Conservation (phyloP, 73 alveolate genomes). For the Paramecium tetraurelia region DNA sequence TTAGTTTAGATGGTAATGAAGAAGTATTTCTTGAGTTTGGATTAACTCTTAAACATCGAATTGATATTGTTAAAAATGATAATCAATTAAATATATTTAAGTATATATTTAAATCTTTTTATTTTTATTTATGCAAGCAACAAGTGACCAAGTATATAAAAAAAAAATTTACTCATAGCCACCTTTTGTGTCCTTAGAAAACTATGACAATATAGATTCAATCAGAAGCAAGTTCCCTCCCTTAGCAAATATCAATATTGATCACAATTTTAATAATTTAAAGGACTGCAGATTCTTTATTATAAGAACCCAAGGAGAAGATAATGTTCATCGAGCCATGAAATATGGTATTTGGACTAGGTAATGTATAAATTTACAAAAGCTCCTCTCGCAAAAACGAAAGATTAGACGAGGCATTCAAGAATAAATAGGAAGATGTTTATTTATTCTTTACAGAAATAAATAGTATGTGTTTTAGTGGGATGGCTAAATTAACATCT, state of each 20-base stretch:
- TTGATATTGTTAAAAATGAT: neutral
- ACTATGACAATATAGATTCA: neutral
- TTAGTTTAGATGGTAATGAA: neutral
- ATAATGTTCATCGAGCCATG: slow-evolving; percentile 48
- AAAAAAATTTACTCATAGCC: neutral
- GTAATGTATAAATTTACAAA: neutral
- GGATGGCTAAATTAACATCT: slow-evolving; percentile 37
- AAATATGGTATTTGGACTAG: slow-evolving; percentile 49
- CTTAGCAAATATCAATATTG: neutral
- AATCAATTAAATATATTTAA: slow-evolving; percentile 2
- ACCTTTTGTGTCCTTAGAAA: neutral
- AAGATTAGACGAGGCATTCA: slow-evolving; percentile 27
- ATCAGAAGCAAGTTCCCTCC: slow-evolving; percentile 1
- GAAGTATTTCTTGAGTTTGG: neutral
- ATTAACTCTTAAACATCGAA: neutral
- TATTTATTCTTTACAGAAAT: slow-evolving; percentile 34
- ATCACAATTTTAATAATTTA: neutral
- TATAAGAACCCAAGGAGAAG: slow-evolving; percentile 41
- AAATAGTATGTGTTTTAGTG: slow-evolving; percentile 25
- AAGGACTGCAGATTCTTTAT: slow-evolving; percentile 25
- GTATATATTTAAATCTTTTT: neutral
- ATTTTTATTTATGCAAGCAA: slow-evolving; percentile 8
- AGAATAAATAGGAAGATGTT: neutral
- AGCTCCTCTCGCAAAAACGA: slow-evolving; percentile 36
- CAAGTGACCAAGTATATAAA: neutral